phyloP scores from a whole-genome alignment of 768 basidiomycete species.

The Lactarius vividus region DNA sequence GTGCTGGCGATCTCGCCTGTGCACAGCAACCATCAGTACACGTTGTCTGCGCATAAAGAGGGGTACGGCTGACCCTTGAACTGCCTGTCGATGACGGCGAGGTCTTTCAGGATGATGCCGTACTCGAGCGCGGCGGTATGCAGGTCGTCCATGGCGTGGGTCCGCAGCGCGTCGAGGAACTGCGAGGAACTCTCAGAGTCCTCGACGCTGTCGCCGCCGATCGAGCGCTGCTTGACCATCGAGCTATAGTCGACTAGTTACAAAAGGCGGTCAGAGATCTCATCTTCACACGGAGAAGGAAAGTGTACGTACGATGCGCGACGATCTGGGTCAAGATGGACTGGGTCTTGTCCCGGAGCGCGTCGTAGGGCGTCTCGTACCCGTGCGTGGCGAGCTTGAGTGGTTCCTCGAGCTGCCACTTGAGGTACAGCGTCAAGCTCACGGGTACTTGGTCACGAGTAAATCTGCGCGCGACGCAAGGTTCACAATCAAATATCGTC shows the following conservation, averaged over 20 bases:
- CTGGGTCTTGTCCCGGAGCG: slow-evolving; percentile 77
- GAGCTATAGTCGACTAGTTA: slow-evolving; percentile 49
- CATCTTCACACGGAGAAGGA: slow-evolving; percentile 37
- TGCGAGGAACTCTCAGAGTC: slow-evolving; percentile 70
- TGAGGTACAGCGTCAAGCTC: slow-evolving; percentile 77
- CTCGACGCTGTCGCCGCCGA: slow-evolving; percentile 73
- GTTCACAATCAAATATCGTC: neutral
- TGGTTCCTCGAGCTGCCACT: slow-evolving; percentile 61
- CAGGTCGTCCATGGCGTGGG: slow-evolving; percentile 85
- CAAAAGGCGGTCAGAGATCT: neutral
- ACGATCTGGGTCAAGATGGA: slow-evolving; percentile 86
- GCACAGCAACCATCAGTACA: neutral
- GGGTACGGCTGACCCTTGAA: slow-evolving; percentile 56
- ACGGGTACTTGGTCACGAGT: slow-evolving; percentile 88
- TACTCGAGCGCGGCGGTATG: slow-evolving; percentile 79
- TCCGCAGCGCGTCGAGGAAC: slow-evolving; percentile 78
- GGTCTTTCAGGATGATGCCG: slow-evolving; percentile 78
- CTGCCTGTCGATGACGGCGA: slow-evolving; percentile 83
- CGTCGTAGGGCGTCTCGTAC: slow-evolving; percentile 80
- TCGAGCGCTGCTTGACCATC: slow-evolving; percentile 76
- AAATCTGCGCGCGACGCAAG: slow-evolving; percentile 44
- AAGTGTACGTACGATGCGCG: slow-evolving; percentile 62
- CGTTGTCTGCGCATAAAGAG: neutral
- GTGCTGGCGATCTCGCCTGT: slow-evolving; percentile 71
- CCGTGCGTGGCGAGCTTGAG: slow-evolving; percentile 76